Base-by-base conservation (phyloP, 306 rosid species). In the Castanospermum australe region DNA sequence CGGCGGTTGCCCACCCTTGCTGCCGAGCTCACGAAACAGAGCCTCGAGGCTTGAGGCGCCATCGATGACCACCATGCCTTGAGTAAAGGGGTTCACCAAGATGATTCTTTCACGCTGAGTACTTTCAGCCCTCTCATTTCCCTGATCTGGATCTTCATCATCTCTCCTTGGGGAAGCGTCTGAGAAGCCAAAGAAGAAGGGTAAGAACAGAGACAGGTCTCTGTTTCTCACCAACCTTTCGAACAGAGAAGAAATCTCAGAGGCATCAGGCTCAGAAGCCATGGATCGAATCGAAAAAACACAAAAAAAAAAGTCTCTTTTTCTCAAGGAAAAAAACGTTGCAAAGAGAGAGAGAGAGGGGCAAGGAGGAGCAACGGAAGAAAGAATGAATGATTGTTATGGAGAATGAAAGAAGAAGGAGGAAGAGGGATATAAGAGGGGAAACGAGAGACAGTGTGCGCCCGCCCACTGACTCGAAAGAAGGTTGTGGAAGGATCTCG, bases 401-500 rank as follows among this genome's bases (percentile, higher is more conserved):
- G n/a, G 13, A 0, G 76, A 30, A 33, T 11, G 21, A 8, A 11
- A 0, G 0, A 4, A 3, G 0, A 0, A 0, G 6, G 39, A 0
- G 12, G 20, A 22, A 18, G 2, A 2, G 36, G 4, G 30, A 17
- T 77, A 70, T 50, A 73, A 18, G 45, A 17, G 0, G 33, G 21
- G 17, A 17, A 39, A 35, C 67, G 21, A 74, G 1, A 63, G 6
- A 8, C 22, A 28, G 73, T 18, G 60, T 4, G 78, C 52, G 80
- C 85, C 48, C 52, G 80, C 85, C 48, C 77, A 47, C 72, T 6
- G 84, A 56, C 36, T 35, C 1, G 21, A 67, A 10, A 39, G 88
- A 89, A 85, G 55, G 78, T 54, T 72, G 93, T 86, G 72, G 97
- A 91, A 93, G 73, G 81, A 85, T 91, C 98, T 93, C 79, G 97